Percentiles rank a stretch among this genome's conserved stretches.
Conservation (phyloP, 2,329 filamentous ascomycete genomes). For the Samsoniella hepiali region DNA sequence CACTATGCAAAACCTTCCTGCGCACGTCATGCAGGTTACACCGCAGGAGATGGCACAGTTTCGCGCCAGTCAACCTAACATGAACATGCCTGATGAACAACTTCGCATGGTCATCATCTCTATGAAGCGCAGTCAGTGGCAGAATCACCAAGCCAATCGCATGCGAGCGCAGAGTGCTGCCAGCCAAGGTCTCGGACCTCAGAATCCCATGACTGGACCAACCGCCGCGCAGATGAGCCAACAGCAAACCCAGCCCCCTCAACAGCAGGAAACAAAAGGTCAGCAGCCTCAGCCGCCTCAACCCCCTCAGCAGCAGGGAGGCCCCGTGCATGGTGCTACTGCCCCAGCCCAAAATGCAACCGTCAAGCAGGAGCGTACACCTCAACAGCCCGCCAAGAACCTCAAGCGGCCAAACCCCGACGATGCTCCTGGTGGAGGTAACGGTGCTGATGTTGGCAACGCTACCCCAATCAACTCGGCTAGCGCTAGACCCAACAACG, state of each 20-base stretch:
- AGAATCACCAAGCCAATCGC: conserved; percentile 29
- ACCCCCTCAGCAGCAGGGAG: conserved; percentile 30
- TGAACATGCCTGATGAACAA: conserved; percentile 34
- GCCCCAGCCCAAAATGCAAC: conserved; percentile 26
- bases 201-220: conserved; percentile 22
- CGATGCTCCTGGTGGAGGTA: conserved; percentile 43
- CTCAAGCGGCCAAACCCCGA: conserved; percentile 51
- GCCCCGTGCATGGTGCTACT: conserved; percentile 21
- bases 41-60: conserved; percentile 34
- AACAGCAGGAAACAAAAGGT: conserved; percentile 29
- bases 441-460: conserved; percentile 31
- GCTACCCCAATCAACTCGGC: conserved; percentile 12
- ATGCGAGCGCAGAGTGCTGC: conserved; percentile 27
- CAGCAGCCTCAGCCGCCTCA: conserved; percentile 32
- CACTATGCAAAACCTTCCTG: conserved; percentile 27
- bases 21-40: conserved; percentile 33
- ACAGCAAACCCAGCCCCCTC: conserved; percentile 21
- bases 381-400: conserved; percentile 37
- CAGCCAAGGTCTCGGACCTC: conserved; percentile 18
- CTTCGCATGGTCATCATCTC: conserved; percentile 31
- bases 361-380: conserved; percentile 20
- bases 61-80: conserved; percentile 26
- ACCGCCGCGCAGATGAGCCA: conserved; percentile 20
- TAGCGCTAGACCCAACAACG: conserved; percentile 21
- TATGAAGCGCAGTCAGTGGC: conserved; percentile 34